A percentile compares a stretch with the other conserved stretches of the same genome.
Conservation (phyloP, 2,329 filamentous ascomycete species). For the Scedosporium dehoogii region DNA sequence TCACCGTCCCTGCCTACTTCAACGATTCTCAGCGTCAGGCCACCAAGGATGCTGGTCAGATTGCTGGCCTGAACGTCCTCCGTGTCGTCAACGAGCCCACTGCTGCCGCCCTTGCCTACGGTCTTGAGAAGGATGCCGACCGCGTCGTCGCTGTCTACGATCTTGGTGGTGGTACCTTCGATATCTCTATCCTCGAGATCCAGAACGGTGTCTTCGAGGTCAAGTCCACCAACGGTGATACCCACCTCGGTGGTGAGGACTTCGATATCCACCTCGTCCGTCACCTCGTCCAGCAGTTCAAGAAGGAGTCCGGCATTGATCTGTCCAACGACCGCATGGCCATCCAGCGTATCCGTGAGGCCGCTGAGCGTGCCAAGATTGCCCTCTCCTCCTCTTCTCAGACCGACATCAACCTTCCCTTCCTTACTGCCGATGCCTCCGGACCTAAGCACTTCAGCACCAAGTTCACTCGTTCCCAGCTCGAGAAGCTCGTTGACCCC, state of each 20-base stretch:
- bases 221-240: slow-evolving; percentile 98
- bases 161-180: slow-evolving; percentile 96
- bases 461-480: slow-evolving; percentile 85
- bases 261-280: slow-evolving; percentile 93
- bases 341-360: slow-evolving; percentile 97
- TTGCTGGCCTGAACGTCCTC: slow-evolving; percentile 89
- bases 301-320: slow-evolving; percentile 89
- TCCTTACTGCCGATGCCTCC: slow-evolving; percentile 92
- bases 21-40: slow-evolving; percentile 97
- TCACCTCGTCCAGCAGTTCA: slow-evolving; percentile 89
- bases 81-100: slow-evolving; percentile 98
- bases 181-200: slow-evolving; percentile 96
- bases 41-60: slow-evolving; percentile 96
- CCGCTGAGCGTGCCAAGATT: slow-evolving; percentile 98
- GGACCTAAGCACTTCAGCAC: slow-evolving; percentile 98
- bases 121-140: slow-evolving; percentile 89
- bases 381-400: slow-evolving; percentile 91
- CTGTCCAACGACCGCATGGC: slow-evolving; percentile 91
- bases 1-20: slow-evolving; percentile 97
- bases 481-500: slow-evolving; percentile 86
- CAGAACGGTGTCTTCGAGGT: slow-evolving; percentile 98
- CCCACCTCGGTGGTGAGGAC: slow-evolving; percentile 95
- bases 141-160: slow-evolving; percentile 91
- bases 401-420: slow-evolving; percentile 96
- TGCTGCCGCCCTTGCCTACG: slow-evolving; percentile 89